These are phyloP conservation scores for Albugo laibachii DNA, from an alignment of 352 stramenopile genomes.

Conservation along the genomic window DNA sequence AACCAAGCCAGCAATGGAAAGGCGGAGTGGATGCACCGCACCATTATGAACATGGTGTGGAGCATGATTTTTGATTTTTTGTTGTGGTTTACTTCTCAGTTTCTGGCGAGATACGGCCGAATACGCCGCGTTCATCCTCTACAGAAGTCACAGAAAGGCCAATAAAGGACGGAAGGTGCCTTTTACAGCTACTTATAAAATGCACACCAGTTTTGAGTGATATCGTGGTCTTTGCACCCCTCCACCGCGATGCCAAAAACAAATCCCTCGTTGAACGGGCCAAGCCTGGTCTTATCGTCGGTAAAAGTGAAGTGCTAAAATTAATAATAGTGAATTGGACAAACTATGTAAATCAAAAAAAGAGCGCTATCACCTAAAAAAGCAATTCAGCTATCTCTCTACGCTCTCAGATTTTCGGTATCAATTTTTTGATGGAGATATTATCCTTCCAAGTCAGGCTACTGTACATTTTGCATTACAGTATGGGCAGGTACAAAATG, in stretches of 20 bases:
- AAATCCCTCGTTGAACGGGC: not conserved
- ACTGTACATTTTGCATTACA: no score
- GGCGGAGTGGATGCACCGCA: conserved; percentile 13
- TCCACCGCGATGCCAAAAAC: not conserved
- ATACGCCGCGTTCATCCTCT: not conserved
- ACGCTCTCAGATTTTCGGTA: no score
- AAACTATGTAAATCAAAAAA: no score
- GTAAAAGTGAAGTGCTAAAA: no score
- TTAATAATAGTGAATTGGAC: no score
- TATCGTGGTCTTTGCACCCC: conserved; percentile 3
- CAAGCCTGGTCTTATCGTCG: conserved; percentile 3
- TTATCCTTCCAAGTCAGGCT: no score
- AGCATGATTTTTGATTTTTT: conserved; percentile 18
- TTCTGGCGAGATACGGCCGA: conserved; percentile 1
- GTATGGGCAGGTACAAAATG: no score
- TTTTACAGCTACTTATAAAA: conserved; percentile 3
- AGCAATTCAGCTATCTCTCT: no score
- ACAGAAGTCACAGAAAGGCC: not conserved
- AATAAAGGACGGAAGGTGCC: not conserved
- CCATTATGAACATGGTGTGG: conserved; percentile 13
- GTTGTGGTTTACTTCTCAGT: conserved; percentile 7
- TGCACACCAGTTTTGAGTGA: conserved; percentile 1
- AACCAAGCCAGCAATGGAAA: conserved; percentile 16
- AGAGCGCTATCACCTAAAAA: no score
- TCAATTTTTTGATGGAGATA: no score